phyloP scores from a whole-genome alignment of 2,329 filamentous ascomycete species.

The Fusarium pininemorale region DNA sequence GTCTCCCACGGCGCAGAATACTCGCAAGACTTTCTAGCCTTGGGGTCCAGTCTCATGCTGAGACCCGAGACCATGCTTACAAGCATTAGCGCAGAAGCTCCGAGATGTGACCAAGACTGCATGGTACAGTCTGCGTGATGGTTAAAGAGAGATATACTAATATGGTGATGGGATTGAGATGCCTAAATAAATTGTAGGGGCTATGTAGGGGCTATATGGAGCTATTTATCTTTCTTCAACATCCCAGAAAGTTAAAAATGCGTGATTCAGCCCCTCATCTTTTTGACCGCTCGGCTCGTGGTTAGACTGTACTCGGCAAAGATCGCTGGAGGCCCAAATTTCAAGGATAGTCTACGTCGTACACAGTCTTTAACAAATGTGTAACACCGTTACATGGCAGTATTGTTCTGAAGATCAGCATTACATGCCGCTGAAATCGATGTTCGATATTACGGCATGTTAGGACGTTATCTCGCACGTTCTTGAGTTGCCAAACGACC shows the following conservation, averaged over 20 bases:
- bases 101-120: background rate
- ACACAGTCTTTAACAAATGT: background rate
- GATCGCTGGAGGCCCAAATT: background rate
- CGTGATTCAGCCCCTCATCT: background rate
- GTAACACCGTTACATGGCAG: background rate
- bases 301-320: background rate
- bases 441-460: no score
- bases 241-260: no score
- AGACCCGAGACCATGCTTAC: background rate
- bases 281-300: background rate
- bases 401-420: background rate
- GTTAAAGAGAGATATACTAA: rapidly evolving
- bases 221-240: no score
- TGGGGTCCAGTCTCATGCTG: background rate
- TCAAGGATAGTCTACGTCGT: background rate
- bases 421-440: background rate
- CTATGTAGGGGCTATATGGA: no score
- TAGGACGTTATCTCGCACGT: background rate
- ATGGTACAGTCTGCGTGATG: background rate
- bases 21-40: background rate
- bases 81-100: background rate
- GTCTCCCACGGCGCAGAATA: background rate
- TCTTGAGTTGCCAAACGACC: rapidly evolving
- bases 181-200: no score
- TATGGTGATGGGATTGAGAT: background rate